Evolutionary conservation across 2,329 filamentous ascomycete species (phyloP), one percentile per base, ranked within the genome.

Genomic region (Penicillium sp.): DNA sequence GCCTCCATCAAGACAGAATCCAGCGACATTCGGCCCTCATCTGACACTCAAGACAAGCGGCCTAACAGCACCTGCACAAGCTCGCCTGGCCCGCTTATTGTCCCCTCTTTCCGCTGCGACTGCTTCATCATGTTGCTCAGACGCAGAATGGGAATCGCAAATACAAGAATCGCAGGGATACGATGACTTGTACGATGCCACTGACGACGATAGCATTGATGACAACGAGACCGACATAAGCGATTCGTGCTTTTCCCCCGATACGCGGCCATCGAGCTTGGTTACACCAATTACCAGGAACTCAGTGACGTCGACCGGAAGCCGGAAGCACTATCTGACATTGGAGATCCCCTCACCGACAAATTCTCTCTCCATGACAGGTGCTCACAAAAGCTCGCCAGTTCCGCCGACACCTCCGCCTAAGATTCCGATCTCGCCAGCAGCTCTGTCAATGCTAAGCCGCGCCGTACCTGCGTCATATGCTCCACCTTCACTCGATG

Each of bases 161-260:
- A 87, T 61, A 83, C 85, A 63, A 81, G 87, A 90, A 60, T 93
- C 93, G 64, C 85, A 63, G 81, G 87, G 92, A 61, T 94, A 93
- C 65, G 90, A 96, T 72, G 90, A 95, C 65, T 77, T 96, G 45
- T 96, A 96, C 72, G 89, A 94, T 72, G 82, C 90, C 40, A 92
- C 90, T 14, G 91, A 95, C 61, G 85, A 91, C 50, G 91, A 96
- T 63, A 81, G 54, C 29, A 48, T 55, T 36, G 58, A 60, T 43
- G 61, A 62, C 36, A 51, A 61, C 48, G 56, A 50, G 21, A 65
- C 83, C 8, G 79, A 83, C 75, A 66, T 74, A 70, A 70, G 75
- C 64, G 70, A 75, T 63, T 58, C 78, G 55, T 77, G 73, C 50
- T 75, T 72, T 70, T 85, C 64, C 65, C 81, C 69, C 67, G 81